A percentile compares a stretch with the other conserved stretches of the same genome.
Conservation (phyloP, 177 flowering plant species). For the Vitis hybrid region DNA sequence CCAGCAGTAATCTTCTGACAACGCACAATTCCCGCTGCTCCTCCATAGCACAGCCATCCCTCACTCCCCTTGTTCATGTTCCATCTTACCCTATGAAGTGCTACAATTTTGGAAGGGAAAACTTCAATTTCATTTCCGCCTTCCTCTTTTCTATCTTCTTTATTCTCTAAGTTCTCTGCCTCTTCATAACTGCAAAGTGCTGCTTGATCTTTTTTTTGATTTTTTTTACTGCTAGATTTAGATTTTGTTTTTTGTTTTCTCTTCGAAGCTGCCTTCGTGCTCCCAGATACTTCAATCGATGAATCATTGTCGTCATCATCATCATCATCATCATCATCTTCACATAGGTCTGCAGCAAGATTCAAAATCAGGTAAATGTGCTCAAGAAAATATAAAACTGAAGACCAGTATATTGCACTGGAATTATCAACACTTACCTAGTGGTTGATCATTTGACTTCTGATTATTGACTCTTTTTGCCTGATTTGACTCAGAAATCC, state of each 20-base stretch:
- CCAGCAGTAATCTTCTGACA: slow-evolving; percentile 57
- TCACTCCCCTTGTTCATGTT: slow-evolving; percentile 91
- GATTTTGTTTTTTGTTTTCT: slow-evolving; percentile 16
- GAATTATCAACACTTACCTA: slow-evolving; percentile 28
- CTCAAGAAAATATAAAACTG: neutral
- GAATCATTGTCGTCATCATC: slow-evolving; percentile 33
- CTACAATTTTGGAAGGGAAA: slow-evolving; percentile 66
- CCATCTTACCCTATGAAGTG: slow-evolving; percentile 91
- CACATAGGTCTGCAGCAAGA: slow-evolving; percentile 42
- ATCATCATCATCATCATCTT: slow-evolving; percentile 39
- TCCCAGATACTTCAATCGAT: slow-evolving; percentile 23
- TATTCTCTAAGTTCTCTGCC: slow-evolving; percentile 6
- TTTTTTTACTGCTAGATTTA: slow-evolving; percentile 19
- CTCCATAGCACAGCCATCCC: slow-evolving; percentile 90
- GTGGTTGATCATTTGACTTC: slow-evolving; percentile 16
- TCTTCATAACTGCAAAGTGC: slow-evolving; percentile 25
- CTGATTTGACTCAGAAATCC: slow-evolving; percentile 28
- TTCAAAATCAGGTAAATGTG: neutral
- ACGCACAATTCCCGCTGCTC: slow-evolving; percentile 84
- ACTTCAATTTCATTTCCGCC: slow-evolving; percentile 25
- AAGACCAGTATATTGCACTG: neutral
- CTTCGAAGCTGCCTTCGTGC: slow-evolving; percentile 10
- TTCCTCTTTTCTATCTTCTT: slow-evolving; percentile 17
- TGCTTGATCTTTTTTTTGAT: slow-evolving; percentile 18
- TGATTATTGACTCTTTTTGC: slow-evolving; percentile 27